Base-by-base conservation (phyloP, 2,329 filamentous ascomycete genomes). In the Leptographium lundbergii region DNA sequence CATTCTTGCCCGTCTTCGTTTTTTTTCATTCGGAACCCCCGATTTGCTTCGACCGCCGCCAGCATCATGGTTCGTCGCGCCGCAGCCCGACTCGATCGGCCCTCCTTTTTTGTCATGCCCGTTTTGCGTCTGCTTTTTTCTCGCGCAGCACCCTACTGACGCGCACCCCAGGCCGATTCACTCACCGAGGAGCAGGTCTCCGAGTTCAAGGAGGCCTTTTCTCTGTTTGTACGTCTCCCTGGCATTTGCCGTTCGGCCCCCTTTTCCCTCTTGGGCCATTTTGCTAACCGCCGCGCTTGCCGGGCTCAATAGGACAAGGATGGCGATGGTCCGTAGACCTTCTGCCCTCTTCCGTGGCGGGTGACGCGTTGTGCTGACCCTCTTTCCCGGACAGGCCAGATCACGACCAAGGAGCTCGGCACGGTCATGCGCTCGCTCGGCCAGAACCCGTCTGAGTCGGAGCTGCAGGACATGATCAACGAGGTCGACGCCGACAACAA, bases 181-280 rank as follows among this genome's bases (percentile, higher is more conserved):
- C 87, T 99, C 72, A 97, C 94, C 69, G 94, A 99, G 83, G 94
- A 99, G 81, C 94, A 99, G 84, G 94, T 99, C 74, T 97, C 94
- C 74, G 94, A 99, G 81, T 99, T 97, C 83, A 99, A 97, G 88
- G 94, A 99, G 81, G 94, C 94, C 59, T 99, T 99, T 80, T 99
- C 94, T 74, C 89, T 99, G 67, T 99, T 99, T 77, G 94, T 99
- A 87, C 87, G 94, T 77, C 27, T 53, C 39, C 13, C 19, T 27
- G 27, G 6, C 14, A 22, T 34, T 48, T 39, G 64, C 70, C 61
- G 58, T 57, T 13, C 50, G 36, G 14, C 27, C 24, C 42, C n/a
- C 42, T 24, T n/a, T 51, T 25, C 24, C 32, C 42, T 36, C n/a
- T 61, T 55, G 5, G 14, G 22, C 47, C 22, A 14, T 54, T 36